Evolutionary conservation across 1,284 basidiomycete species (phyloP), one percentile per base, ranked within the genome.

Genomic region (Apiotrichum siamense): DNA sequence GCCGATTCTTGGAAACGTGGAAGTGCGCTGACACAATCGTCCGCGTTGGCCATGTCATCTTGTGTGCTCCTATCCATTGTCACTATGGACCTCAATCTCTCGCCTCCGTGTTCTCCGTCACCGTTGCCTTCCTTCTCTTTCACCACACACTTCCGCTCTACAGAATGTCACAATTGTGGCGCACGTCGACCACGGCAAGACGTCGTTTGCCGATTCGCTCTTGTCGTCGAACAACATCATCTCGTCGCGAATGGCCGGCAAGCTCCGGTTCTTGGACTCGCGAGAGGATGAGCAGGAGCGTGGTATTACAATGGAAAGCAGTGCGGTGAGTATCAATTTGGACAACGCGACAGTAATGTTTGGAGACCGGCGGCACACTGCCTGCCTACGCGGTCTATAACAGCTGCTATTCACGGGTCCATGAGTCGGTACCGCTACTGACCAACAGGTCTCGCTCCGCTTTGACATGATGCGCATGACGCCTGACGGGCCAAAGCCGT

Each of bases 291-390:
- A 99, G 70, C 94, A 98, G 69, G 86, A 97, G 74, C 78, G 96
- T 44, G 96, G 96, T 1, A 98, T 99, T 59, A 98, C 96, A 0
- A 98, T 99, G 94, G 93, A 99, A 75, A 89, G 87, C 59, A 93
- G 89, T 68, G 92, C 96, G 1, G 88, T 81, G 33, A 57, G 67
- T 57, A 29, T 38, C 9, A 18, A 10, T 39, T 13, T 23, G 3
- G 21, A 13, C 3, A 23, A 24, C 21, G 3, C 11, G 3, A 23
- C 3, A 20, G 35, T 7, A 37, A 7, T 7, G 13, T 5, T 5
- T 15, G 4, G 35, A 18, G 35, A 20, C 18, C 10, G 4, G n/a
- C 10, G 4, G 9, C 12, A 20, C 3, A 20, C n/a, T 6, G 10
- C 7, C 3, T 20, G 17, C 10, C 7, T n/a, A n/a, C n/a, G n/a